These are phyloP conservation scores for Sisymbrium irio DNA, from an alignment of 345 rosid species.

Conservation along the genomic window DNA sequence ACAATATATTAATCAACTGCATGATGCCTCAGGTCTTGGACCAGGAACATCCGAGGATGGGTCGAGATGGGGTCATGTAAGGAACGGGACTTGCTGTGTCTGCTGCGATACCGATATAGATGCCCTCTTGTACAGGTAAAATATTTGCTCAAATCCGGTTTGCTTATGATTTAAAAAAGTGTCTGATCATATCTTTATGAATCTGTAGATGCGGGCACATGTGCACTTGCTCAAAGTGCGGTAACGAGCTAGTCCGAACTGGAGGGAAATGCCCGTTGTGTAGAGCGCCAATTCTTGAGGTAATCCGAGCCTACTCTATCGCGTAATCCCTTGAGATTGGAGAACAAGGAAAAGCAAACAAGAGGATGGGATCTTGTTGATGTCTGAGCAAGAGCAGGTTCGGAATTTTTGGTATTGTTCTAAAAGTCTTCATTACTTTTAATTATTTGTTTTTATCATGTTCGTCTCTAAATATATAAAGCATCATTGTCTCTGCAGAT, in stretches of 20 bases:
- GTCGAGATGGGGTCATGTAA: slow-evolving; percentile 9
- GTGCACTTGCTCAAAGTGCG: slow-evolving; percentile 9
- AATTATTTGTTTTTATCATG: neutral
- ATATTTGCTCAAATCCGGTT: neutral
- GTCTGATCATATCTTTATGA: neutral
- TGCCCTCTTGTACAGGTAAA: slow-evolving; percentile 5
- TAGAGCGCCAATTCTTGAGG: slow-evolving; percentile 9
- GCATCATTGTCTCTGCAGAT: slow-evolving; percentile 8
- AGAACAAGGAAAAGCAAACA: neutral
- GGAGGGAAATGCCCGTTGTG: slow-evolving; percentile 3
- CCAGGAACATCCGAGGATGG: slow-evolving; percentile 11
- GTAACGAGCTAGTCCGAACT: neutral
- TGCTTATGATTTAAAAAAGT: neutral
- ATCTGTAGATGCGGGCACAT: slow-evolving; percentile 8
- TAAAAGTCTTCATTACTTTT: neutral
- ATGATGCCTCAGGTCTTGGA: neutral
- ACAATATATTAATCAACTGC: neutral
- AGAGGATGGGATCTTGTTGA: neutral
- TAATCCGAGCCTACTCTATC: slow-evolving; percentile 5
- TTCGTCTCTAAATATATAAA: neutral
- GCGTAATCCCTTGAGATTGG: neutral
- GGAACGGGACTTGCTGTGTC: neutral
- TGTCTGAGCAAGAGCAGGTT: slow-evolving; percentile 3
- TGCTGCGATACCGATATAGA: slow-evolving; percentile 10
- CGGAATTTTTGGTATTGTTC: neutral